These are phyloP conservation scores for Antrodiella citrinella DNA, from an alignment of 768 basidiomycete genomes.

Conservation along the genomic window DNA sequence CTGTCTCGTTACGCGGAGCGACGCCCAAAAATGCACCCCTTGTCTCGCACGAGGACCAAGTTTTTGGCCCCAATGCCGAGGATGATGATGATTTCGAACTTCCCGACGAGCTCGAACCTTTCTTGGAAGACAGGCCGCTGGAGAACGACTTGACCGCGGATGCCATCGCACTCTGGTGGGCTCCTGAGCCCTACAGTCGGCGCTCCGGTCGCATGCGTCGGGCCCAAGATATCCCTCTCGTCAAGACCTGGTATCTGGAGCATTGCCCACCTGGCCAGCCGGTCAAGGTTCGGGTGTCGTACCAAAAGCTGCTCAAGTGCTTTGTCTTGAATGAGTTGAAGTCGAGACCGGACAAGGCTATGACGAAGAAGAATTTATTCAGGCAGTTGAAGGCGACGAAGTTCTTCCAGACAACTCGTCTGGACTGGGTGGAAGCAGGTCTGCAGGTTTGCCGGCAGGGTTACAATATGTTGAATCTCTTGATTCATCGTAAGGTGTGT, in stretches of 20 bases:
- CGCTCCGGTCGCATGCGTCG: constrained; percentile 89
- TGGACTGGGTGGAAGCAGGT: constrained; percentile 99
- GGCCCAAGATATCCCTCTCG: constrained; percentile 90
- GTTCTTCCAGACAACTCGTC: constrained; percentile 96
- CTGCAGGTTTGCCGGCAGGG: constrained; percentile 98
- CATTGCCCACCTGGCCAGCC: constrained; percentile 95
- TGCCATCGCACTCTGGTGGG: constrained; percentile 97
- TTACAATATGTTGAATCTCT: constrained; percentile 97
- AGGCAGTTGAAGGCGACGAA: constrained; percentile 96
- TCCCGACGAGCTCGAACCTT: constrained; percentile 69
- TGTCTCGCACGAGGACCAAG: constrained; percentile 82
- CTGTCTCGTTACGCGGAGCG: constrained; percentile 85
- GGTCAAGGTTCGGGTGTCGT: constrained; percentile 97
- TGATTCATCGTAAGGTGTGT: constrained; percentile 93
- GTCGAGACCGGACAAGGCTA: constrained; percentile 85
- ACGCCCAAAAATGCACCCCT: constrained; percentile 76
- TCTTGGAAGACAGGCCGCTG: constrained; percentile 69
- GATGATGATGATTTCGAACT: constrained; percentile 88
- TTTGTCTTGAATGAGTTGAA: constrained; percentile 93
- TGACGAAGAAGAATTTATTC: constrained; percentile 98
- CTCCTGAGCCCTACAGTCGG: constrained; percentile 90
- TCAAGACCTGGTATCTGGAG: constrained; percentile 98
- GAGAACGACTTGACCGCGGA: constrained; percentile 93
- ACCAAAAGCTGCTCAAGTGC: constrained; percentile 95
- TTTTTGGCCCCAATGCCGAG: constrained; percentile 81